Base-by-base conservation (phyloP, 495 filamentous ascomycete genomes). In the Penicillium pulvis region DNA sequence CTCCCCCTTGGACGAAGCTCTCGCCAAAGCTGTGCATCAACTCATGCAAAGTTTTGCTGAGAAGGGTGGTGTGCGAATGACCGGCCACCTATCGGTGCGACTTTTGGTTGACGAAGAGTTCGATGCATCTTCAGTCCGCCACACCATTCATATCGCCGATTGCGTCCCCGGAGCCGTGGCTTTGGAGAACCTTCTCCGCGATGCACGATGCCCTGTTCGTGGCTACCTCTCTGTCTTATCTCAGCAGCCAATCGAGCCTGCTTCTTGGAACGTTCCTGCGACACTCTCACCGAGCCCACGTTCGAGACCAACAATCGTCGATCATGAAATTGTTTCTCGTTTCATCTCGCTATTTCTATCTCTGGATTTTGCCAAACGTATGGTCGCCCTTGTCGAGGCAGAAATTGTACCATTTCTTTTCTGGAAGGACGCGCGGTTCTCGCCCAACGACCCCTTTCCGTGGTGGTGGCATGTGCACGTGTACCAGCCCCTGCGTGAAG, bases 71-170 rank as follows among this genome's bases (percentile, higher is more conserved):
- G 62, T 65, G 6, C 62, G 73, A 6, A 70, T 88, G 65, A 92
- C 87, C 0, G 88, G 90, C 5, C 90, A 93, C 69, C 66, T 92
- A 11, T 83, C 79, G 7, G 83, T 92, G 47, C 81, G 86, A 58
- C 81, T 92, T 44, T 71, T 90, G 60, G 79, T 89, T 7, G 77
- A 83, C 42, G 75, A 83, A 52, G 74, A 76, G 39, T 74, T 76
- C 19, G 67, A 68, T 4, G 24, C 51, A 0, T 66, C 72, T 17
- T 72, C 72, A 9, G 71, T 79, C n/a, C 72, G 75, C 31, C 72
- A 77, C 55, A 58, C 63, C 4, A 59, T 77, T 20, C 70, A 77
- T 47, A 75, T 79, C 47, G 70, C 68, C 7, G 71, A 69, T 52
- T 78, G 77, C 46, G 55, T 66, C 6, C 68, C 71, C 19, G 77